Base-by-base conservation (phyloP, 345 rosid species). In the Populus pruinosa region DNA sequence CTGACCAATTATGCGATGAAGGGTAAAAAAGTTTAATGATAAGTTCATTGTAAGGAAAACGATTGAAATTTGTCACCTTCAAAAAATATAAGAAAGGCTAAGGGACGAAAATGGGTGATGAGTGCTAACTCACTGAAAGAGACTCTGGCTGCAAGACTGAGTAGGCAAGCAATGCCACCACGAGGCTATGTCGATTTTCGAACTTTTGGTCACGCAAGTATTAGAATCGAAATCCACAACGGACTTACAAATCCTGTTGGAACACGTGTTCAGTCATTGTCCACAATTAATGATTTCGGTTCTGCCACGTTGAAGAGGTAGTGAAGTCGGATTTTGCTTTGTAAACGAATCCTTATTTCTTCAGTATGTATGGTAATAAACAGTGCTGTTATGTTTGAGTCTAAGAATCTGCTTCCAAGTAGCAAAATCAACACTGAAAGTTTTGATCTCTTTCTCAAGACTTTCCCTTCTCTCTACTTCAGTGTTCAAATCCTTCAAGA, bases 401-500 rank as follows among this genome's bases (percentile, higher is more conserved):
- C 29, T n/a, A 59, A 59, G 16, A 59, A 59, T 3, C 27, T n/a
- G 29, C 5, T n/a, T 10, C 0, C 29, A n/a, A 59, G 29, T 0
- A n/a, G 64, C 88, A 43, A 95, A 91, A 70, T 93, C 92, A 14
- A 77, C 74, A 80, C 89, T 86, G 72, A 95, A 87, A 74, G 88
- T 86, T 87, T 90, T 92, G 25, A 93, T 84, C 86, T 93, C 92
- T 82, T 89, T 93, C 80, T 90, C 91, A 2, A 95, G 86, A 75
- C 78, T 81, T 77, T 85, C 90, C 82, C 92, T 91, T 78, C 90
- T 83, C 78, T 75, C 85, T n/a, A 86, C 83, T 90, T 92, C 93
- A 53, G 61, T 69, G 76, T 84, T 87, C 75, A 92, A 81, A 73
- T 91, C 92, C 77, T 84, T 89, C 86, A 88, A 82, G 62, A 82